Conservation (phyloP, 1,284 basidiomycete genomes). For the Fomitopsis betulina region DNA sequence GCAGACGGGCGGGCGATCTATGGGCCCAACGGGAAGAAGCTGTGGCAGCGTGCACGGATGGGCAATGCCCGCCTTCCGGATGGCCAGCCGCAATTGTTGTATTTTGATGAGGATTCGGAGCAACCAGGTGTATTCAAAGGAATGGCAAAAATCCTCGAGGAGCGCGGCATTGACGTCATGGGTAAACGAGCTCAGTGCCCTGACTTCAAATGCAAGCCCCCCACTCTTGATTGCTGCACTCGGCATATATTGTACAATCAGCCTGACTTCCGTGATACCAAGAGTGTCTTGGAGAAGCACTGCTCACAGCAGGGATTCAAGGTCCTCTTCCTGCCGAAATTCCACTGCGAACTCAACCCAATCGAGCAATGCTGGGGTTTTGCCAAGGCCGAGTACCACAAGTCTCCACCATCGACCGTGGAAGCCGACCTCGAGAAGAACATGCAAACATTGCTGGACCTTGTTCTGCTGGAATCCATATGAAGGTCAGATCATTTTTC, state of each 20-base stretch:
- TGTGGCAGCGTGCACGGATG: not conserved
- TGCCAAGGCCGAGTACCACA: constrained; percentile 13
- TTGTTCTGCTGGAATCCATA: constrained; percentile 1
- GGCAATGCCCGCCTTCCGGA: not conserved
- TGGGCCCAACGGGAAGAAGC: too few species aligned
- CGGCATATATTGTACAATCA: not conserved
- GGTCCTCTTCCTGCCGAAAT: constrained; percentile 15
- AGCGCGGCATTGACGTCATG: not conserved
- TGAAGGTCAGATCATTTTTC: not conserved
- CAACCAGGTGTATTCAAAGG: not conserved
- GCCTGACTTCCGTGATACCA: constrained; percentile 3
- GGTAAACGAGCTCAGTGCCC: not conserved
- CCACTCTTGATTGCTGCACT: not conserved
- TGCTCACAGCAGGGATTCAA: not conserved
- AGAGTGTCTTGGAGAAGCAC: not conserved
- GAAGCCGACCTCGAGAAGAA: constrained; percentile 13
- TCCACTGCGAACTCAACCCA: constrained; percentile 18
- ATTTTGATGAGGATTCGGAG: not conserved
- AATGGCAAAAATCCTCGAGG: not conserved
- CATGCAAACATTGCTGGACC: constrained; percentile 4
- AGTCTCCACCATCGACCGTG: not conserved
- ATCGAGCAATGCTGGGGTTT: constrained; percentile 21
- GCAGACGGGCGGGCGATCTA: not conserved
- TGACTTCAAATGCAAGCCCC: constrained; percentile 3
- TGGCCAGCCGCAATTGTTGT: not conserved